Conservation (phyloP, 1,139 yeast species). For the Suhomyces kunorum region DNA sequence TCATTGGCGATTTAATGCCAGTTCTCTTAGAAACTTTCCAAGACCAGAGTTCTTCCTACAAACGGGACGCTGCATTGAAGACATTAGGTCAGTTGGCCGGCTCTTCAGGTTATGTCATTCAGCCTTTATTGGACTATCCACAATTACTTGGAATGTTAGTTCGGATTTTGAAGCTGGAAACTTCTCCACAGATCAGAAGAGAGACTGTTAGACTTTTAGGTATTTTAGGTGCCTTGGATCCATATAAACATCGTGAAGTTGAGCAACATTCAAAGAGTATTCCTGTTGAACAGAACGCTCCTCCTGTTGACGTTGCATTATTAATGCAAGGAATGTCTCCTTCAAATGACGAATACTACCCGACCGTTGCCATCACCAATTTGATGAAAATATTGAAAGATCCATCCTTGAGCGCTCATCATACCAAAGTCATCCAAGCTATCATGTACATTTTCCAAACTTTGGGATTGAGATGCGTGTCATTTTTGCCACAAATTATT, state of each 20-base stretch:
- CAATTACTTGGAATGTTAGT: slow-evolving; percentile 81
- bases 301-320: slow-evolving; percentile 86
- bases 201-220: slow-evolving; percentile 90
- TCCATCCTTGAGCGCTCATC: slow-evolving; percentile 80
- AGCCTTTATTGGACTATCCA: slow-evolving; percentile 90
- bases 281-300: slow-evolving; percentile 79
- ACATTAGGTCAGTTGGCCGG: slow-evolving; percentile 87
- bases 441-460: slow-evolving; percentile 89
- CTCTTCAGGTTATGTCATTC: slow-evolving; percentile 92
- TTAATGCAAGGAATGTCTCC: slow-evolving; percentile 95
- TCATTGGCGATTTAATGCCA: slow-evolving; percentile 80
- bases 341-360: slow-evolving; percentile 88
- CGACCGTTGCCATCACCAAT: slow-evolving; percentile 89
- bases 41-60: slow-evolving; percentile 83
- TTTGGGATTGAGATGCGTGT: slow-evolving; percentile 82
- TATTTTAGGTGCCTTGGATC: slow-evolving; percentile 94
- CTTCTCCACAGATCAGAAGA: slow-evolving; percentile 69
- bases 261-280: slow-evolving; percentile 67
- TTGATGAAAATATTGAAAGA: slow-evolving; percentile 83
- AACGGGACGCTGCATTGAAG: slow-evolving; percentile 86
- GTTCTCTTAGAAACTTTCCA: slow-evolving; percentile 82
- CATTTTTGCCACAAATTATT: slow-evolving; percentile 80
- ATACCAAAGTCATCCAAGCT: slow-evolving; percentile 88
- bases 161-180: slow-evolving; percentile 77
- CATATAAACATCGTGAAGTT: slow-evolving; percentile 90